Conservation (phyloP, 2,329 filamentous ascomycete species). For the Calonectria pteridis region DNA sequence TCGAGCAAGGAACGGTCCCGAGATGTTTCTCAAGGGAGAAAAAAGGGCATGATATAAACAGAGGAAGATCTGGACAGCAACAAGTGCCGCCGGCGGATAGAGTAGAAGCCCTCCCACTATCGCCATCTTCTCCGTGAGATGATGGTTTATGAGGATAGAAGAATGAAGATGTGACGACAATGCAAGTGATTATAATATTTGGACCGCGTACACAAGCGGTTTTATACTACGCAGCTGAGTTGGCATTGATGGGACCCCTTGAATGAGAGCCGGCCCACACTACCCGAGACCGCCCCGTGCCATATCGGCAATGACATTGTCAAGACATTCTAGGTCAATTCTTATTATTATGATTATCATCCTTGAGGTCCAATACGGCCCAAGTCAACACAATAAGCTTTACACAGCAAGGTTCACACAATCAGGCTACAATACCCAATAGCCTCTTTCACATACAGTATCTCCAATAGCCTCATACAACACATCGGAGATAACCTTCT, state of each 20-base stretch:
- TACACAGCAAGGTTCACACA: too few relatives aligned
- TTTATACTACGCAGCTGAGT: background rate
- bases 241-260: background rate
- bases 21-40: background rate
- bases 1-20: constrained; percentile 10
- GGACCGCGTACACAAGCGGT: background rate
- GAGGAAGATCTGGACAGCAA: background rate
- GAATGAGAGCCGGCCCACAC: background rate
- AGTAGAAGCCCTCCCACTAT: background rate
- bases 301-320: background rate
- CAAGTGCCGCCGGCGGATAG: background rate
- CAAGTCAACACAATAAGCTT: too few relatives aligned
- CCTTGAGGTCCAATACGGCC: too few relatives aligned
- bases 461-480: too few relatives aligned
- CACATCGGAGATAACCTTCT: too few relatives aligned
- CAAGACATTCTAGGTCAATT: background rate
- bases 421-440: too few relatives aligned
- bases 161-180: background rate
- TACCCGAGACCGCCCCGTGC: background rate
- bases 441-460: too few relatives aligned
- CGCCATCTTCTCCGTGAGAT: background rate
- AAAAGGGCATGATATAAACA: background rate
- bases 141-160: too few relatives aligned
- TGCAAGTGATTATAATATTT: too few relatives aligned
- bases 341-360: too few relatives aligned